Conservation (phyloP, 179 eudicot genomes). For the Beta corolliflora region DNA sequence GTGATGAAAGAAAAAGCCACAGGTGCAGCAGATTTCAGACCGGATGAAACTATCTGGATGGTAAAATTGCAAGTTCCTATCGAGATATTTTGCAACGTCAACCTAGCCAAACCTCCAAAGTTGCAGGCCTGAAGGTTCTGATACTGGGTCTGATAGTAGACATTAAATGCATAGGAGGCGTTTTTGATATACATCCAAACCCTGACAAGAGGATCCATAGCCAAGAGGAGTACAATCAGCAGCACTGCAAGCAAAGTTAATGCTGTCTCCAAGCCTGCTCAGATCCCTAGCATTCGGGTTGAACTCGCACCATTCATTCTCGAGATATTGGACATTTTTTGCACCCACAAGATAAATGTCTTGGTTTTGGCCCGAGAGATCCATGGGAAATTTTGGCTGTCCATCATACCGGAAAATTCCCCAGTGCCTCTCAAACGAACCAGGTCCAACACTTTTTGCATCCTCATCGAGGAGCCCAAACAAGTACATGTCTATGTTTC, state of each 20-base stretch:
- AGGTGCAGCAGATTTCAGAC: slow-evolving; percentile 10
- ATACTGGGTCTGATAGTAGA: slow-evolving; percentile 71
- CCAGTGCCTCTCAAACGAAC: slow-evolving; percentile 86
- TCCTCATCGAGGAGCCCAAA: slow-evolving; percentile 79
- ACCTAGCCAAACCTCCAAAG: slow-evolving; percentile 64
- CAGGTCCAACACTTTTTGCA: slow-evolving; percentile 67
- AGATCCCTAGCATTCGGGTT: slow-evolving; percentile 55
- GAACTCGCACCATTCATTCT: slow-evolving; percentile 61
- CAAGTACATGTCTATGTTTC: slow-evolving; percentile 61
- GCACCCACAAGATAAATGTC: slow-evolving; percentile 56
- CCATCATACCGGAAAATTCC: slow-evolving; percentile 81
- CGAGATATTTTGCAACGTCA: slow-evolving; percentile 40
- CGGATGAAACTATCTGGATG: slow-evolving; percentile 52
- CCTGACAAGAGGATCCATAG: slow-evolving; percentile 70
- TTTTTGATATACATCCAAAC: slow-evolving; percentile 61
- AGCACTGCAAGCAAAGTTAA: slow-evolving; percentile 57
- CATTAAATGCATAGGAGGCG: slow-evolving; percentile 80
- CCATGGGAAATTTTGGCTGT: slow-evolving; percentile 67
- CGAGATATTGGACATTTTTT: slow-evolving; percentile 54
- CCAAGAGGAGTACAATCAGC: slow-evolving; percentile 83
- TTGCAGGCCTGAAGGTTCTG: slow-evolving; percentile 55
- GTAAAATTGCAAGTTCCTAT: slow-evolving; percentile 40
- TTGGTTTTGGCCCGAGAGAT: slow-evolving; percentile 45
- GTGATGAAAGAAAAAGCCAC: slow-evolving; percentile 24
- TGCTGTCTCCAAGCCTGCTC: slow-evolving; percentile 53